These are phyloP conservation scores for Paecilomyces fulvus DNA, from an alignment of 2,329 filamentous ascomycete species.

Conservation along the genomic window DNA sequence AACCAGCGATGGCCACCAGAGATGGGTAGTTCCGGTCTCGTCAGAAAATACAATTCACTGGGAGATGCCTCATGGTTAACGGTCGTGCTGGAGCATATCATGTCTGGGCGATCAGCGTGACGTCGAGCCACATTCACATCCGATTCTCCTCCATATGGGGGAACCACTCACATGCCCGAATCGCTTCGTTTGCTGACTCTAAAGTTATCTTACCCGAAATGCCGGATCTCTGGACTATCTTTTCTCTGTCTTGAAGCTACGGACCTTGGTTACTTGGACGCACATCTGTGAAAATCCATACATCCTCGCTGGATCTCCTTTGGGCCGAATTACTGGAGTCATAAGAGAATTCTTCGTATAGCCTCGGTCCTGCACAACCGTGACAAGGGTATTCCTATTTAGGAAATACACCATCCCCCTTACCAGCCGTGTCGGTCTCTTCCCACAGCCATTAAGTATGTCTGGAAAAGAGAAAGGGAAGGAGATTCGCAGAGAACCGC, in stretches of 20 bases:
- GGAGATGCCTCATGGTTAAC: too few species aligned
- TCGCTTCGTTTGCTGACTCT: background rate
- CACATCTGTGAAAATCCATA: constrained; percentile 5
- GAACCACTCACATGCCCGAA: background rate
- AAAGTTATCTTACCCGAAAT: background rate
- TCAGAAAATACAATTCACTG: too few species aligned
- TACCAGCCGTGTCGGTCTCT: background rate
- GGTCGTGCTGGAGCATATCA: too few species aligned
- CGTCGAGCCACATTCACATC: background rate
- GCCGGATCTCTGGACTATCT: background rate
- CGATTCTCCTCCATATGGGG: background rate
- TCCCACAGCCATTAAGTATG: background rate
- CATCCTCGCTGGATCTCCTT: constrained; percentile 8
- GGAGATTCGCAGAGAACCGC: background rate
- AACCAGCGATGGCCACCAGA: too few species aligned
- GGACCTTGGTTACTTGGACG: background rate
- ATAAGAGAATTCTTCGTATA: background rate
- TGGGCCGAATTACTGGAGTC: constrained; percentile 7
- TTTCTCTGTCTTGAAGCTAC: background rate
- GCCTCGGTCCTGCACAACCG: background rate
- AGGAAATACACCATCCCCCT: background rate
- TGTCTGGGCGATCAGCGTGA: background rate
- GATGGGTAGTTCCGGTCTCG: too few species aligned
- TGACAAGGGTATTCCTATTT: background rate
- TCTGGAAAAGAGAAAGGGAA: background rate